These are phyloP conservation scores for Neophaeococcomyces aloes DNA, from an alignment of 2,329 filamentous ascomycete genomes.

Conservation along the genomic window DNA sequence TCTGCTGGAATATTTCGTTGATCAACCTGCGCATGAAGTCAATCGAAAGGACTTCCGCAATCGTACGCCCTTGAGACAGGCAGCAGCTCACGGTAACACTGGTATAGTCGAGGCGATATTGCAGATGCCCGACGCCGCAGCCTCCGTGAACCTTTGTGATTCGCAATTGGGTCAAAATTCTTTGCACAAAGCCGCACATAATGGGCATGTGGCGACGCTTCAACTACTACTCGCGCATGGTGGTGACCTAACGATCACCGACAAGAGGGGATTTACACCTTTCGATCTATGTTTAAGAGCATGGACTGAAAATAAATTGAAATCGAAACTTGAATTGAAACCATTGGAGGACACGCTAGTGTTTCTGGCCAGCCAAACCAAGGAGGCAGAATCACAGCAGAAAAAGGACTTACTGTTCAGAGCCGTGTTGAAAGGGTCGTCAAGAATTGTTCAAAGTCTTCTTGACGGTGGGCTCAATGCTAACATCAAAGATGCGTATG, in stretches of 20 bases:
- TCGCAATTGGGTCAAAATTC: not conserved
- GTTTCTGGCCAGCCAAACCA: not conserved
- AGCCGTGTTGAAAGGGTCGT: not conserved
- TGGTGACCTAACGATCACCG: not conserved
- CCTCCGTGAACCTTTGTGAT: not conserved
- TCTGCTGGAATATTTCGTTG: not conserved
- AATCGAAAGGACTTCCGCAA: not conserved
- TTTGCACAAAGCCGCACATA: slow-evolving; percentile 1
- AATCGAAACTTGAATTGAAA: not conserved
- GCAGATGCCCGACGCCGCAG: not conserved
- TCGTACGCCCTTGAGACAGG: not conserved
- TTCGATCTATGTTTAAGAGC: not conserved
- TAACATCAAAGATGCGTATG: not conserved
- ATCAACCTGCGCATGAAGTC: not conserved
- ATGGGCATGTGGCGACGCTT: not conserved
- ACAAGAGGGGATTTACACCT: not conserved
- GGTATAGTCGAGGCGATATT: not conserved
- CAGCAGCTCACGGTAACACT: not conserved
- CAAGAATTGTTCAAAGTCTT: not conserved
- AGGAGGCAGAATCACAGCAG: not conserved
- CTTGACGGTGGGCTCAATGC: not conserved
- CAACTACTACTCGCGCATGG: not conserved
- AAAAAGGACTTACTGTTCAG: not conserved
- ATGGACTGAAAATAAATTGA: not conserved
- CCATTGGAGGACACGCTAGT: not conserved